Evolutionary conservation across 352 stramenopile species (phyloP).

Genomic region (Globisporangium megalacanthum): DNA sequence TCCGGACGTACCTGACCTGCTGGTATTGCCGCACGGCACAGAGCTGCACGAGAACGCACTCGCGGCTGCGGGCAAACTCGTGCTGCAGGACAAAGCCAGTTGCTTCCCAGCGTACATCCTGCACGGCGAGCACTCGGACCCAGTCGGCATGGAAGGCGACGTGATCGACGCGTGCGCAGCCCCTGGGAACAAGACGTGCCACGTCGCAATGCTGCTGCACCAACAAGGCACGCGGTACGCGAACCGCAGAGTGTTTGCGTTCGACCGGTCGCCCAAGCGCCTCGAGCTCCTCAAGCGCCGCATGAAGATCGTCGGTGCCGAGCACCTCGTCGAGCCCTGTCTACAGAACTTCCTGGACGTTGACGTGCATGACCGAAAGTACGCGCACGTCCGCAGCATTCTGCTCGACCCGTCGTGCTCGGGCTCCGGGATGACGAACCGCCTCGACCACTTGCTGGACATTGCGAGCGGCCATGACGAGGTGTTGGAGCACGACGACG

Average conservation of each 20-base stretch:
- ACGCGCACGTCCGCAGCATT: conserved; percentile 88
- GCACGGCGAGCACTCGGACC: conserved; percentile 59
- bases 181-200: conserved; percentile 98
- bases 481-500: conserved; percentile 24
- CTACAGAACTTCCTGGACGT: conserved; percentile 92
- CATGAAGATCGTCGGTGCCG: conserved; percentile 78
- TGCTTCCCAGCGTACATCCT: conserved; percentile 97
- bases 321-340: conserved; percentile 74
- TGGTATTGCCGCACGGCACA: conserved; percentile 87
- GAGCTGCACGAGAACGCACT: conserved; percentile 83
- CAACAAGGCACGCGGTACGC: conserved; percentile 51
- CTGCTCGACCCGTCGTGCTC: conserved; percentile 96
- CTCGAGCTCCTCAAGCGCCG: conserved; percentile 85
- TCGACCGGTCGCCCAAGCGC: conserved; percentile 88
- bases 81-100: conserved; percentile 97
- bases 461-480: conserved; percentile 62
- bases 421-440: conserved; percentile 94
- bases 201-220: conserved; percentile 90
- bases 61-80: conserved; percentile 80
- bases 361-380: conserved; percentile 63
- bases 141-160: conserved; percentile 51
- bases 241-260: conserved; percentile 89
- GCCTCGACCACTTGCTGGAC: conserved; percentile 89
- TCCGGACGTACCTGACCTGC: conserved; percentile 84
- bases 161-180: conserved; percentile 96